These are phyloP conservation scores for Globisporangium rhizosaccharum DNA, from an alignment of 352 stramenopile genomes.

Conservation along the genomic window DNA sequence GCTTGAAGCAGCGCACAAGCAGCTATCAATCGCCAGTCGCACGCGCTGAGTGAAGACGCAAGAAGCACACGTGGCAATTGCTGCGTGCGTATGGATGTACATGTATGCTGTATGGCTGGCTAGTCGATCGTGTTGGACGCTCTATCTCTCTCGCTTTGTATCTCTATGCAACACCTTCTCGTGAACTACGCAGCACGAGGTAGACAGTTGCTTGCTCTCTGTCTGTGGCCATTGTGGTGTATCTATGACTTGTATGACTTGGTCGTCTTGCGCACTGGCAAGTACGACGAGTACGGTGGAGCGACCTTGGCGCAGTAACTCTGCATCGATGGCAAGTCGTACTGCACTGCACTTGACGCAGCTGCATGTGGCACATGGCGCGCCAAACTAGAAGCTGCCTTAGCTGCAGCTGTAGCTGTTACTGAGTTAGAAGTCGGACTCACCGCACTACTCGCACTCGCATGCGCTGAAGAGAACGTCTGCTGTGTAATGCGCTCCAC, in stretches of 20 bases:
- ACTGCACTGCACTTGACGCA: conserved; percentile 15
- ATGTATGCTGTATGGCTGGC: background rate
- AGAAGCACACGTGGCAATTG: background rate
- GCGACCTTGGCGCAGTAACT: conserved; percentile 53
- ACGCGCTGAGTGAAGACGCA: conserved; percentile 7
- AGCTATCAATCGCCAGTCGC: conserved; percentile 37
- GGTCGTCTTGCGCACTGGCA: conserved; percentile 4
- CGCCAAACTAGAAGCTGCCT: too few species aligned
- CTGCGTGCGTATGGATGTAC: background rate
- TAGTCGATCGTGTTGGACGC: too few species aligned
- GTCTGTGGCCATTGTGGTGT: too few species aligned
- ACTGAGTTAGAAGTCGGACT: too few species aligned
- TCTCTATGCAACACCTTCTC: too few species aligned
- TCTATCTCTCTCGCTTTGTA: too few species aligned
- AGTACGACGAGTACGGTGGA: conserved; percentile 57
- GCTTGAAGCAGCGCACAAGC: conserved; percentile 54
- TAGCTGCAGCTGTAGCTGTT: too few species aligned
- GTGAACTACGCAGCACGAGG: too few species aligned
- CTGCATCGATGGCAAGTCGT: conserved; percentile 70
- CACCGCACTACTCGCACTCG: too few species aligned
- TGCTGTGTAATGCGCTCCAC: conserved; percentile 20
- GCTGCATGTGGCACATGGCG: background rate
- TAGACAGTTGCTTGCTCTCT: too few species aligned
- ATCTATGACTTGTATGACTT: background rate
- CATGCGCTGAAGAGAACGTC: background rate